Evolutionary conservation across 371 early-diverging fungal genomes (phyloP), one percentile per base, ranked within the genome.

Genomic region (Rhizopus microsporus): DNA sequence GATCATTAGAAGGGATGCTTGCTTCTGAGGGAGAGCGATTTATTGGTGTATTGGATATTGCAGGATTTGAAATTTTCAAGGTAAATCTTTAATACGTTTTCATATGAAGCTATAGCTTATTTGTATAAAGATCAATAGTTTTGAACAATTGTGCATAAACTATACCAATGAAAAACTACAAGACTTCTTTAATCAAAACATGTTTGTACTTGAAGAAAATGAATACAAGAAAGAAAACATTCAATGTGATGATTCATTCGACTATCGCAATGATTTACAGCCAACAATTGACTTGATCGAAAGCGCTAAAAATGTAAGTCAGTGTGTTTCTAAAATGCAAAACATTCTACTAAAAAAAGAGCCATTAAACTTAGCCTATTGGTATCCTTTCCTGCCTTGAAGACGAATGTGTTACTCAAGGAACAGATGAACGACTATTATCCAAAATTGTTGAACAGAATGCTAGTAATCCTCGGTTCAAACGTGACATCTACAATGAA

Each of bases 141-240:
- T 99, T 83, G 99, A 99, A 73, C 99, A 99, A 72, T 84, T 99
- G 29, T 98, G 96, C 72, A 99, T 99, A 81, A 99, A 99, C 78
- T 99, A 99, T 75, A 99, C 99, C 35, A 99, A 99, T 77, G 99
- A 99, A 73, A 94, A 94, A 62, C 88, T 99, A 10, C 99, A 99
- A 74, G 99, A 99, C 70, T 99, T 99, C 80, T 99, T 99, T 84
- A 99, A 99, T 78, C 99, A 99, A 77, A 95, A 98, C 71, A 99
- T 99, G 99, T 99, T 99, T 81, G 91, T 95, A 38, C 81, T 98
- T 12, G 99, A 99, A 77, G 99, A 99, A 72, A 96, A 98, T 71
- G 97, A 99, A 69, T 99, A 99, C 81, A 78, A 88, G 60, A 85
- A 86, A 38, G 99, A 99, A 78, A 91, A 92, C 50, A 99, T 99